Evolutionary conservation across 2,329 filamentous ascomycete species (phyloP), one percentile per base, ranked within the genome.

Genomic region (Verticillium longisporum): DNA sequence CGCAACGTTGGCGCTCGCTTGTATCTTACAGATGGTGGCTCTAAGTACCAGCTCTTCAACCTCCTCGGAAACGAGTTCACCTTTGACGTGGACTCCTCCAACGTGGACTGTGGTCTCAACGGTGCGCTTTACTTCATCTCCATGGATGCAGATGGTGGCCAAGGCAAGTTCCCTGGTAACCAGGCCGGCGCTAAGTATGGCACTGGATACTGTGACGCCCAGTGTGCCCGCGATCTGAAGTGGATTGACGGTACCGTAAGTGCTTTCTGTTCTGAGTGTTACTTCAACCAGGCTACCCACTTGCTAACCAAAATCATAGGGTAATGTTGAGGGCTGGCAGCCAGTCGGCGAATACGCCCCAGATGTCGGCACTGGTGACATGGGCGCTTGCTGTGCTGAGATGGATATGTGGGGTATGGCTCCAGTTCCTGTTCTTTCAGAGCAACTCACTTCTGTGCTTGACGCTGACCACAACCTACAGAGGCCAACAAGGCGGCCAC

Each of bases 41-140:
- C 77, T 66, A 83, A 81, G 62, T 91, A 91, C 73, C 76, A 89
- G 75, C 80, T 83, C 69, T 87, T 90, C 75, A 80, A 84, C 63
- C 78, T 90, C 62, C 78, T 86, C 59, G 85, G 84, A 73, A 81
- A 87, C 69, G 88, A 91, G 73, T 86, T 91, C 74, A 87, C 86
- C 60, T 89, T 91, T 63, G 87, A 89, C 61, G 87, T 90, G 26
- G 88, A 91, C 69, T 83, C 89, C 54, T 89, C 87, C 41, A 80
- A 82, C 66, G 77, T 90, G 18, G 81, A 84, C 62, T 91, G 88
- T 68, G 88, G 88, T 62, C 75, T 91, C 62, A 91, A 91, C 73
- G 88, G 88, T 60, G 88, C 88, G 54, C 76, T 91, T 50, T 90
- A 91, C 77, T 83, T 87, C 61, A 80, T 84, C 57, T 77, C 80